Percentiles rank a stretch among this genome's conserved stretches.
These are phyloP conservation scores for Tolypocladium ophioglossoides DNA, from an alignment of 2,329 filamentous ascomycete species.

Conservation along the genomic window DNA sequence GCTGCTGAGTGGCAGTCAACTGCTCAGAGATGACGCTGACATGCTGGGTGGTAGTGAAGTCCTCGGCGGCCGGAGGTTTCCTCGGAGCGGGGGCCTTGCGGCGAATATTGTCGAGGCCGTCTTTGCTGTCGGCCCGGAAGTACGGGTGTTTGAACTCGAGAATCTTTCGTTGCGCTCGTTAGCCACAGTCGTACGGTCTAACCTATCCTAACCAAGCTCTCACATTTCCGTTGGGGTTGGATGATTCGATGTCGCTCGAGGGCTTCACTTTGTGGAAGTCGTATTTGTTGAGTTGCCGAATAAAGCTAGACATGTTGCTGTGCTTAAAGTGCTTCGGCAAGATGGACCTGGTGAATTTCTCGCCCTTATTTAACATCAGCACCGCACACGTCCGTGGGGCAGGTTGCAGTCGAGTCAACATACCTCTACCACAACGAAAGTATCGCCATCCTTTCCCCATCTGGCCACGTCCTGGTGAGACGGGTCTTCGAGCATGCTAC, in stretches of 20 bases:
- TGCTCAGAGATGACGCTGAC: conserved; percentile 83
- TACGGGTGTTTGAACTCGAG: conserved; percentile 91
- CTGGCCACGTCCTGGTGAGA: conserved; percentile 85
- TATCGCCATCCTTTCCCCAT: conserved; percentile 92
- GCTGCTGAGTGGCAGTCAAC: conserved; percentile 80
- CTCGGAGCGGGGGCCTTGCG: conserved; percentile 87
- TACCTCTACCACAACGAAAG: conserved; percentile 96
- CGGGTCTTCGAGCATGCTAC: conserved; percentile 81
- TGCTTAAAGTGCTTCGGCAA: conserved; percentile 98
- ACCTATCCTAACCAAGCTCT: conserved; percentile 6
- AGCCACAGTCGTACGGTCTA: background rate
- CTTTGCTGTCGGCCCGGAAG: conserved; percentile 91
- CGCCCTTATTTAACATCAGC: conserved; percentile 53
- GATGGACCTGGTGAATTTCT: conserved; percentile 96
- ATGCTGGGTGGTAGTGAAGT: conserved; percentile 75
- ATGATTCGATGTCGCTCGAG: conserved; percentile 24
- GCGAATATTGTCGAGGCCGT: conserved; percentile 91
- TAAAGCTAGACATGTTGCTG: conserved; percentile 96
- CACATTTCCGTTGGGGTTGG: conserved; percentile 26
- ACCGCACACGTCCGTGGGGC: background rate
- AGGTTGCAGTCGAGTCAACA: background rate
- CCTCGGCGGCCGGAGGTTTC: conserved; percentile 56
- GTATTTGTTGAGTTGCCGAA: conserved; percentile 92
- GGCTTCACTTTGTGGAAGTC: conserved; percentile 93
- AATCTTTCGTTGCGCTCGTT: conserved; percentile 27